Percentiles rank a stretch among this genome's conserved stretches.
Conservation (phyloP, 495 filamentous ascomycete genomes). For the Podospora fimiseda region DNA sequence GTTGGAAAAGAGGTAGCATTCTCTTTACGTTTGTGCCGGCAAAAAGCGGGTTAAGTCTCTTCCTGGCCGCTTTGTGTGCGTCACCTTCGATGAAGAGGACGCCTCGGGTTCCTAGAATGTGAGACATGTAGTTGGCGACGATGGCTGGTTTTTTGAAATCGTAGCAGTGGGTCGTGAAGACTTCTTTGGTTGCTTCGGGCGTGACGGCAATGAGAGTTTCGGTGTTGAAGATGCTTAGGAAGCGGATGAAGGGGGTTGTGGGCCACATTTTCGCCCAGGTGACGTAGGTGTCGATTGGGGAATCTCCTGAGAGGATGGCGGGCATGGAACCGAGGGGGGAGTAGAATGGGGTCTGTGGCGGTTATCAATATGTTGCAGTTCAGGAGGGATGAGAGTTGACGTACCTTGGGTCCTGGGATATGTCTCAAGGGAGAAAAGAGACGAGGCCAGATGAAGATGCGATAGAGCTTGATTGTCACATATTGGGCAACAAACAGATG, state of each 20-base stretch:
- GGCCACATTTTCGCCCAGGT: constrained; percentile 19
- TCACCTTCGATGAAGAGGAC: constrained; percentile 25
- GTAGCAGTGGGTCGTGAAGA: constrained; percentile 25
- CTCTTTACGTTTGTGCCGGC: constrained; percentile 20
- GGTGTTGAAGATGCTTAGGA: constrained; percentile 19
- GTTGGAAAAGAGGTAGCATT: constrained; percentile 18
- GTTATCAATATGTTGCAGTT: background rate
- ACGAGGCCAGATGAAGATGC: constrained; percentile 18
- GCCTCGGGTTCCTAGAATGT: constrained; percentile 20
- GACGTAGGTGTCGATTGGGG: constrained; percentile 18
- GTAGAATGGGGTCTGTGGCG: constrained; percentile 7
- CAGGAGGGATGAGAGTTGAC: background rate
- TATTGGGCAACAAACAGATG: constrained; percentile 16
- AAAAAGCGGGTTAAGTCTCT: constrained; percentile 18
- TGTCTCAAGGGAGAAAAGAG: constrained; percentile 19
- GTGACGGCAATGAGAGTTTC: constrained; percentile 24
- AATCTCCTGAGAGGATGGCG: constrained; percentile 10
- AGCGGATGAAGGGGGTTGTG: constrained; percentile 23
- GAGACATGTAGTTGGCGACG: constrained; percentile 17
- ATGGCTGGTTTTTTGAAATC: constrained; percentile 21
- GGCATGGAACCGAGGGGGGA: constrained; percentile 16
- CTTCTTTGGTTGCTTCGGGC: constrained; percentile 23
- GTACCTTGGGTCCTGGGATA: constrained; percentile 19
- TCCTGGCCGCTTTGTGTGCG: constrained; percentile 21
- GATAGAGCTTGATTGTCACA: constrained; percentile 15